A percentile compares a stretch with the other conserved stretches of the same genome.
Conservation (phyloP, 1,139 yeast species). For the Diutina scorzettiae region DNA sequence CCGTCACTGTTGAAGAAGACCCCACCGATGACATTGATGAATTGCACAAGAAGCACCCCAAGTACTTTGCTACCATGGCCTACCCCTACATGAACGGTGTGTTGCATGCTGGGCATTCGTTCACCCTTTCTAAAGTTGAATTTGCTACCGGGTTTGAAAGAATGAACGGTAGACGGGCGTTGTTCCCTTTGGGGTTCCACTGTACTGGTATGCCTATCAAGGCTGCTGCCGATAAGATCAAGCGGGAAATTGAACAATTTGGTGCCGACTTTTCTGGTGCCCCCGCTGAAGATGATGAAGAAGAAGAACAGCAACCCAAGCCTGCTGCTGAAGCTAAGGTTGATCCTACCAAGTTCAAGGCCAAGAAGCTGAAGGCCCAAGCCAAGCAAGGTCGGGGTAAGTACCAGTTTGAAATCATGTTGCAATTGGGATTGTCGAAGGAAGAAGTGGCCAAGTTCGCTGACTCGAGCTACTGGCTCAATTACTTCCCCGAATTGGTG, state of each 20-base stretch:
- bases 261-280: conserved; percentile 73
- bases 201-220: conserved; percentile 99
- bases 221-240: conserved; percentile 92
- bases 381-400: conserved; percentile 92
- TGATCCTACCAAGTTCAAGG: conserved; percentile 82
- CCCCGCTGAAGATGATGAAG: conserved; percentile 41
- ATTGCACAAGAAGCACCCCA: conserved; percentile 70
- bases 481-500: conserved; percentile 84
- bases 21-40: conserved; percentile 53
- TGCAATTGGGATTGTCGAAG: conserved; percentile 77
- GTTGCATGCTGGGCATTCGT: conserved; percentile 94
- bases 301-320: conserved; percentile 23
- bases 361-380: conserved; percentile 84
- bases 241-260: conserved; percentile 83
- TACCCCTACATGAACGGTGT: conserved; percentile 99
- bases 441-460: conserved; percentile 82
- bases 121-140: conserved; percentile 91
- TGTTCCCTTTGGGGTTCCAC: conserved; percentile 96
- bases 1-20: conserved; percentile 63
- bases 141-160: conserved; percentile 91
- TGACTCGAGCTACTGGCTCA: conserved; percentile 80
- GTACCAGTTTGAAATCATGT: conserved; percentile 92
- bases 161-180: conserved; percentile 84
- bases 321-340: conserved; percentile 33
- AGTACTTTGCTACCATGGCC: conserved; percentile 89